phyloP scores from a whole-genome alignment of 2,329 filamentous ascomycete genomes.

The Apiospora saccharicola region DNA sequence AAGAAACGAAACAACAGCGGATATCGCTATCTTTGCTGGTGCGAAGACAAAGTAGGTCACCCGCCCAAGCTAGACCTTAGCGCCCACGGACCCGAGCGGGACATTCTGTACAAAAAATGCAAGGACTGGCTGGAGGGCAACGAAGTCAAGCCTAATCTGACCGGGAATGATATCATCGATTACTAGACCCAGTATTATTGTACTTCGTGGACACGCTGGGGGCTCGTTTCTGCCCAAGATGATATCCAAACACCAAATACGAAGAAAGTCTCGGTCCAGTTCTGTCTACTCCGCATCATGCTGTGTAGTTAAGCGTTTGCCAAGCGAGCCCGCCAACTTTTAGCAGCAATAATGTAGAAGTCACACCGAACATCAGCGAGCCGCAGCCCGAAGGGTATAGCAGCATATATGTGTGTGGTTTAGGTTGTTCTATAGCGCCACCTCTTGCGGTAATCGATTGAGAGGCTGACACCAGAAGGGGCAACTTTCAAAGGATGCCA shows the following conservation, averaged over 20 bases:
- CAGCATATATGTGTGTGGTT: too few species aligned
- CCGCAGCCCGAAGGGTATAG: too few species aligned
- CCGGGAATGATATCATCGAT: background rate
- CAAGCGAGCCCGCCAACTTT: background rate
- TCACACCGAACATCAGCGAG: background rate
- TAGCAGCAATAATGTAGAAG: background rate
- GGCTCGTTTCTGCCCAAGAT: background rate
- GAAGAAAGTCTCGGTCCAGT: too few species aligned
- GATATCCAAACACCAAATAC: too few species aligned
- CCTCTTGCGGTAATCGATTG: too few species aligned
- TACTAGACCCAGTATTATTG: background rate
- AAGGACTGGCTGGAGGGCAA: conserved; percentile 8
- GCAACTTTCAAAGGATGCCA: too few species aligned
- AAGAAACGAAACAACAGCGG: background rate
- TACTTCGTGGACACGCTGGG: background rate
- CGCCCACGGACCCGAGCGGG: background rate
- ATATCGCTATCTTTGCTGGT: conserved; percentile 6
- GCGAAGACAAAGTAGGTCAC: background rate
- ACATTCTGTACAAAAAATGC: background rate
- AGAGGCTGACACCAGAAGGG: too few species aligned
- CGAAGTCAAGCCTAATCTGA: background rate
- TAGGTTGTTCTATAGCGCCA: too few species aligned
- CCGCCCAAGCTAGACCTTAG: background rate
- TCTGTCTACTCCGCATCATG: too few species aligned
- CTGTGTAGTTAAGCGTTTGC: too few species aligned